A percentile compares a stretch with the other conserved stretches of the same genome.
Conservation (phyloP, 306 rosid genomes). For the Pyrus bretschneideri region DNA sequence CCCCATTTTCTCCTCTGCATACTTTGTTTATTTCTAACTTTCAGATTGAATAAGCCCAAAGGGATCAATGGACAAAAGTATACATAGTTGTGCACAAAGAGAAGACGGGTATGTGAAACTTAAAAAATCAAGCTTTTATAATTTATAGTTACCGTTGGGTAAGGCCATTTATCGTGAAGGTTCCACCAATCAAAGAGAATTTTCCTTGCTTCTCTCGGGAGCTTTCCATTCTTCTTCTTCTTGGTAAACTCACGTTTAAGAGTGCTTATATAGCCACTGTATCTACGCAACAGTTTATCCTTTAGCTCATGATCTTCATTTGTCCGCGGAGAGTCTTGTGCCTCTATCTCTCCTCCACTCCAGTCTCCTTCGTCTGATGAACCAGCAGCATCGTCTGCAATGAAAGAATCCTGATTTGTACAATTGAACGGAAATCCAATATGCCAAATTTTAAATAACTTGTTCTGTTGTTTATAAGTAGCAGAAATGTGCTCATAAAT, state of each 20-base stretch:
- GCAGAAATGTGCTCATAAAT: neutral
- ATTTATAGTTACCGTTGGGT: conserved; percentile 54
- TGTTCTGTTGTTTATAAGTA: neutral
- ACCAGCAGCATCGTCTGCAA: conserved; percentile 33
- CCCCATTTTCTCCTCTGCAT: neutral
- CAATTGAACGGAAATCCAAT: neutral
- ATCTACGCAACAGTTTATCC: conserved; percentile 50
- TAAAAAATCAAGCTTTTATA: neutral
- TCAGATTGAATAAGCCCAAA: neutral
- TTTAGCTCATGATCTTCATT: conserved; percentile 47
- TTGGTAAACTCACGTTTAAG: conserved; percentile 60
- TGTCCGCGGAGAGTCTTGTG: conserved; percentile 11
- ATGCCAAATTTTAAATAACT: neutral
- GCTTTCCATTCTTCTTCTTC: conserved; percentile 57
- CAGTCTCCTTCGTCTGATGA: conserved; percentile 38
- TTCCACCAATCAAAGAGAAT: conserved; percentile 72
- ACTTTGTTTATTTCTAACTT: neutral
- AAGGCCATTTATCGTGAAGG: conserved; percentile 74
- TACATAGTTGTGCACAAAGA: neutral
- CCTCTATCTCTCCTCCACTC: conserved; percentile 36
- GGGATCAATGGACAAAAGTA: neutral
- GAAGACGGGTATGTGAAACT: neutral
- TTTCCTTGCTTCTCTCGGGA: conserved; percentile 65
- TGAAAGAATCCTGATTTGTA: neutral
- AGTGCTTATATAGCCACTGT: conserved; percentile 52